These are phyloP conservation scores for Phytophthora hybrid DNA, from an alignment of 352 stramenopile species.

Conservation along the genomic window DNA sequence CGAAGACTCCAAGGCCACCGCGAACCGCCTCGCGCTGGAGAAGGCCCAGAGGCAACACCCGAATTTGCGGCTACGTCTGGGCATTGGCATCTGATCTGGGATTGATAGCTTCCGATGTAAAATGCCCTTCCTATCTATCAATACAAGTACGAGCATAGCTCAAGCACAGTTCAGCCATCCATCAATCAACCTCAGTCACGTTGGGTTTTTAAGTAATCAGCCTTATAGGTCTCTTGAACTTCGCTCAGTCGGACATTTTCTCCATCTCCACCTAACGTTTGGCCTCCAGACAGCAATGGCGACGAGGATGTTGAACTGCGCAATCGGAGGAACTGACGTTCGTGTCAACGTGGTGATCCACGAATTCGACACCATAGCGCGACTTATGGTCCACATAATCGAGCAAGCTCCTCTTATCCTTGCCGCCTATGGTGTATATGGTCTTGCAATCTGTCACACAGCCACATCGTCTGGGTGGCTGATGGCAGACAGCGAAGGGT, in stretches of 20 bases:
- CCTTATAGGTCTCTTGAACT: too few relatives aligned
- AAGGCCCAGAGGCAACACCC: constrained; percentile 34
- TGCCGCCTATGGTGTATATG: background rate
- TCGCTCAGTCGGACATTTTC: background rate
- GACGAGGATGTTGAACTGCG: background rate
- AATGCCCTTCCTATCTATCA: background rate
- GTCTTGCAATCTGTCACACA: background rate
- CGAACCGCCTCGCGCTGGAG: constrained; percentile 34
- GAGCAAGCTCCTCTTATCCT: background rate
- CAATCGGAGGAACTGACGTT: background rate
- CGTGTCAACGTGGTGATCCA: background rate
- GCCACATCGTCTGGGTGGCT: background rate
- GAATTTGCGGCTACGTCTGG: constrained; percentile 37
- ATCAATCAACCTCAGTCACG: too few relatives aligned
- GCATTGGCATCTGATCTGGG: constrained; percentile 36
- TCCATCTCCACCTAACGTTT: background rate
- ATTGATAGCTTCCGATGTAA: constrained; percentile 1
- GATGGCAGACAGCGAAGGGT: background rate
- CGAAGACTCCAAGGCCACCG: constrained; percentile 17
- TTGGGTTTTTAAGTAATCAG: too few relatives aligned
- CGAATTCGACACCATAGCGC: background rate
- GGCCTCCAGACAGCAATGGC: background rate
- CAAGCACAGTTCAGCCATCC: too few relatives aligned
- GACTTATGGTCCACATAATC: background rate
- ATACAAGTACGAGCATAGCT: too few relatives aligned